These are phyloP conservation scores for Botrytis fragariae DNA, from an alignment of 2,329 filamentous ascomycete species.

Conservation along the genomic window DNA sequence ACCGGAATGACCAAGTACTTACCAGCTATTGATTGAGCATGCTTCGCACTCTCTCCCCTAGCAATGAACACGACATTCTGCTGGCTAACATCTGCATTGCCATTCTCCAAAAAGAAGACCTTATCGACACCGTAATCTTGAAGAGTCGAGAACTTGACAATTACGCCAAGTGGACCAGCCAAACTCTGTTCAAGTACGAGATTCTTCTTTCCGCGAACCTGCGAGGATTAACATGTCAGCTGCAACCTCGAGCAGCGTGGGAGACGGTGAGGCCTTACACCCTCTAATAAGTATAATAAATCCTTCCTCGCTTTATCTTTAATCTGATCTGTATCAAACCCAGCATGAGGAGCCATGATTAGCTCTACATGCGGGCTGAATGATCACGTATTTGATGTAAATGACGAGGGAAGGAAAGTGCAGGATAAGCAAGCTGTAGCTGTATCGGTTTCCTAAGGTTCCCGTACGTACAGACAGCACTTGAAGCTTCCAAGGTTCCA, in stretches of 20 bases:
- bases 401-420: slow-evolving; percentile 10
- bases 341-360: slow-evolving; percentile 66
- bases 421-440: slow-evolving; percentile 1
- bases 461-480: slow-evolving; percentile 25
- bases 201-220: slow-evolving; percentile 99
- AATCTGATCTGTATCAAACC: slow-evolving; percentile 73
- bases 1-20: slow-evolving; percentile 37
- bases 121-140: slow-evolving; percentile 98
- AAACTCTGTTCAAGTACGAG: slow-evolving; percentile 88
- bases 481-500: neutral
- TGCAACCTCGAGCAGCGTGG: slow-evolving; percentile 26
- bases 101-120: slow-evolving; percentile 94
- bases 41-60: slow-evolving; percentile 81
- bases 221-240: slow-evolving; percentile 37
- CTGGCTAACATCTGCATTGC: slow-evolving; percentile 91
- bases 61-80: slow-evolving; percentile 93
- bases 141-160: slow-evolving; percentile 92
- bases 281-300: slow-evolving; percentile 85
- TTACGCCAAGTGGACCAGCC: slow-evolving; percentile 82
- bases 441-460: slow-evolving; percentile 19
- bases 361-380: slow-evolving; percentile 49
- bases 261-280: slow-evolving; percentile 56
- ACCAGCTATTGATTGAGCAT: slow-evolving; percentile 88
- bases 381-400: slow-evolving; percentile 12
- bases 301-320: slow-evolving; percentile 82